Evolutionary conservation across 129 eudicot species (phyloP).

Genomic region (Calendula officinalis): DNA sequence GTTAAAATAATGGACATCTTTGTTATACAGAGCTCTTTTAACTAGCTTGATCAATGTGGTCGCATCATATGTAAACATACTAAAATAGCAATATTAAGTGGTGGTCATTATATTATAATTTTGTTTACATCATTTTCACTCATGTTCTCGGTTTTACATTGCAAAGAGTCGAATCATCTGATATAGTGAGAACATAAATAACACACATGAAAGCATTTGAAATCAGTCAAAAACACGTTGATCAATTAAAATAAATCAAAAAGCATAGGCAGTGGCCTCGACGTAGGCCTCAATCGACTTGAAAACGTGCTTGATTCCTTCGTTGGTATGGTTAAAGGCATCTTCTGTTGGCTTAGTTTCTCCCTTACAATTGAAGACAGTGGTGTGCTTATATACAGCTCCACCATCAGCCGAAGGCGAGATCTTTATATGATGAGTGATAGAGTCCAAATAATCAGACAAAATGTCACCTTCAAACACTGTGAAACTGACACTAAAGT

Average conservation of each 20-base stretch:
- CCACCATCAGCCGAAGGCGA: slow-evolving; percentile 28
- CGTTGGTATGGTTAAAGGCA: slow-evolving; percentile 21
- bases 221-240: not conserved
- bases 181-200: not conserved
- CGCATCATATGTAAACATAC: no score
- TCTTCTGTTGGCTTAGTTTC: slow-evolving; percentile 21
- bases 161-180: no score
- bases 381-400: slow-evolving; percentile 19
- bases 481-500: slow-evolving; percentile 11
- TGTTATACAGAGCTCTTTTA: no score
- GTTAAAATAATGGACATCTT: no score
- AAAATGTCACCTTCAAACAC: slow-evolving; percentile 29
- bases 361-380: slow-evolving; percentile 9
- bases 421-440: slow-evolving; percentile 17
- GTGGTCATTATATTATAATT: no score
- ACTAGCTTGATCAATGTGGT: no score
- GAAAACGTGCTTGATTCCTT: slow-evolving; percentile 19
- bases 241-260: not conserved
- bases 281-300: slow-evolving; percentile 22
- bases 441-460: slow-evolving; percentile 20
- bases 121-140: no score
- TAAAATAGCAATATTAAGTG: no score
- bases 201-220: slow-evolving; percentile 10
- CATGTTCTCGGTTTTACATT: no score
- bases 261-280: slow-evolving; percentile 1